Conservation (phyloP, 805 yeast genomes). For the fission yeast (Schizosaccharomyces pombe) region DNA sequence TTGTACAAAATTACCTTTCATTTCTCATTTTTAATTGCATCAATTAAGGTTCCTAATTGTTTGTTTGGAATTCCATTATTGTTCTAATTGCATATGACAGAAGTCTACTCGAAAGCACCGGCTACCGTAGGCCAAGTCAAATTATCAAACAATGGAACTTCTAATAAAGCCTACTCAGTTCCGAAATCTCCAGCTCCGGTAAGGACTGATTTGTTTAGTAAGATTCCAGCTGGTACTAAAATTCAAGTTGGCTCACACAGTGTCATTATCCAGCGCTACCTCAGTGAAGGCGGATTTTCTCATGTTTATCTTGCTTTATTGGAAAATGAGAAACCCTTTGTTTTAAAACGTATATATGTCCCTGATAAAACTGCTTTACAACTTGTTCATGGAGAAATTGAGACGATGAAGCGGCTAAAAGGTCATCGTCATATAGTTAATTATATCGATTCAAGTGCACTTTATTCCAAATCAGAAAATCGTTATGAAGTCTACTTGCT, state of each 20-base stretch:
- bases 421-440: slow-evolving; percentile 66
- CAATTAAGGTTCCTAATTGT: no score
- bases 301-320: slow-evolving; percentile 39
- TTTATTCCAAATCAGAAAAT: slow-evolving; percentile 27
- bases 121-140: not conserved
- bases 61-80: no score
- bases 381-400: slow-evolving; percentile 78
- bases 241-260: slow-evolving; percentile 68
- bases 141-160: not conserved
- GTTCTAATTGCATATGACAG: no score
- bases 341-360: slow-evolving; percentile 84
- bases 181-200: not conserved
- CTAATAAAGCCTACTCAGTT: not conserved
- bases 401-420: slow-evolving; percentile 74
- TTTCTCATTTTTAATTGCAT: no score
- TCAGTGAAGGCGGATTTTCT: slow-evolving; percentile 85
- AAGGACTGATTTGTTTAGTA: not conserved
- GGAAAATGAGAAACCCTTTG: slow-evolving; percentile 25
- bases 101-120: not conserved
- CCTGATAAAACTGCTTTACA: slow-evolving; percentile 72
- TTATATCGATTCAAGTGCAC: slow-evolving; percentile 84
- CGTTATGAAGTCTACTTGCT: slow-evolving; percentile 70
- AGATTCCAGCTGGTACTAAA: slow-evolving; percentile 39
- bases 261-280: slow-evolving; percentile 41
- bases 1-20: no score